A percentile compares a stretch with the other conserved stretches of the same genome.
Evolutionary conservation across 176 grass and related monocot genomes (phyloP).

Genomic region (Aegilops bicornis): DNA sequence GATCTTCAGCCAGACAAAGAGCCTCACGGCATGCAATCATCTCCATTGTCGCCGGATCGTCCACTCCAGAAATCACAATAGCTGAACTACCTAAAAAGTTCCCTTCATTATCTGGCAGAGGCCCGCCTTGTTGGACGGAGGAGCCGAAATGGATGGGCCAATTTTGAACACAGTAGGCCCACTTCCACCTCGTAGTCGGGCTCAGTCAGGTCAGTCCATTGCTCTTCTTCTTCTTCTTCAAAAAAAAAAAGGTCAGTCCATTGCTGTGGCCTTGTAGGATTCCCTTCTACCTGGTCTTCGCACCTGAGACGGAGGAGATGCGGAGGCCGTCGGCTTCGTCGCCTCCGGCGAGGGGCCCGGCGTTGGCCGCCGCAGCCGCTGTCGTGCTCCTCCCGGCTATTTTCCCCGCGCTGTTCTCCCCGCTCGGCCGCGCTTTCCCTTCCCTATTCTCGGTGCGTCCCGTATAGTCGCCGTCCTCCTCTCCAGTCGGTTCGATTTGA

Average conservation of each 20-base stretch:
- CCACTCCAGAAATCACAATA: too few species aligned
- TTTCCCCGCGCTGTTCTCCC: constrained; percentile 53
- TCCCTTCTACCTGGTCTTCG: not conserved
- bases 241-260: not conserved
- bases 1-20: too few species aligned
- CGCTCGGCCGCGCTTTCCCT: constrained; percentile 56
- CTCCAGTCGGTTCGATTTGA: not conserved
- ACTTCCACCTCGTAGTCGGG: too few species aligned
- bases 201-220: not conserved
- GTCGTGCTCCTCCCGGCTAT: constrained; percentile 61
- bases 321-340: constrained; percentile 41
- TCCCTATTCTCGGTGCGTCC: constrained; percentile 77
- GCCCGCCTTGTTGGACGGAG: too few species aligned
- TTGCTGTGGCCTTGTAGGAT: not conserved
- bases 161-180: too few species aligned
- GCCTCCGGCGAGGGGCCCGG: constrained; percentile 38
- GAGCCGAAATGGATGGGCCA: too few species aligned
- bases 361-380: constrained; percentile 18
- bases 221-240: too few species aligned
- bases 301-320: constrained; percentile 22
- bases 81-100: too few species aligned
- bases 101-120: too few species aligned
- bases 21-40: too few species aligned
- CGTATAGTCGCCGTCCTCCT: not conserved
- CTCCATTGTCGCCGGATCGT: too few species aligned